Percentiles rank a stretch among this genome's conserved stretches.
phyloP scores from a whole-genome alignment of 768 basidiomycete genomes.

The Tulasnella sp. region DNA sequence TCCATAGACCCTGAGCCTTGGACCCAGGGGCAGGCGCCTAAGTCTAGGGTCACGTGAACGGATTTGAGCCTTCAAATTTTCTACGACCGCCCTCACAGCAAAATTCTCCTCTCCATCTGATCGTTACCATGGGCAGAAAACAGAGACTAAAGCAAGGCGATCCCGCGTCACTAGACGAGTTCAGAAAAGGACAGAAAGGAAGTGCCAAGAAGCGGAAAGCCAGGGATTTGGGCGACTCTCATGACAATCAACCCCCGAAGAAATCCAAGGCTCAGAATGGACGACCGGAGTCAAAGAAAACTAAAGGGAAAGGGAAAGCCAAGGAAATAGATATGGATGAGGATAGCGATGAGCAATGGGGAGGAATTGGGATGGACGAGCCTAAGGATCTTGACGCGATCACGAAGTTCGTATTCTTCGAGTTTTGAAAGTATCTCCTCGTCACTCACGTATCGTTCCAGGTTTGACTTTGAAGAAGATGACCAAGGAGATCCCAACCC shows the following conservation, averaged over 20 bases:
- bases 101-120: not conserved
- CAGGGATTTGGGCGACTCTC: conserved; percentile 22
- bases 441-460: conserved; percentile 24
- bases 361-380: conserved; percentile 47
- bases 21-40: not conserved
- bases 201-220: conserved; percentile 27
- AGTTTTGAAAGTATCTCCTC: not conserved
- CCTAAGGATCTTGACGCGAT: conserved; percentile 37
- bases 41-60: not conserved
- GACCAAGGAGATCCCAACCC: conserved; percentile 35
- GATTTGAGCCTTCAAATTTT: not conserved
- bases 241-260: conserved; percentile 28
- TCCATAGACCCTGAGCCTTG: not conserved
- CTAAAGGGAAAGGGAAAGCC: conserved; percentile 24
- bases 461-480: conserved; percentile 42
- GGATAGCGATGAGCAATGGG: conserved; percentile 40
- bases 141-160: conserved; percentile 76
- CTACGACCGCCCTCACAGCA: not conserved
- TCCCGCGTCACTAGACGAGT: conserved; percentile 49
- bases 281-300: conserved; percentile 20
- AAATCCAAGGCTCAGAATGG: conserved; percentile 23
- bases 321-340: conserved; percentile 32
- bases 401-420: conserved; percentile 33
- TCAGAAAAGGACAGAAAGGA: conserved; percentile 29
- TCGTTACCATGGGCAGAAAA: conserved; percentile 61